These are phyloP conservation scores for Cucurbita moschata DNA, from an alignment of 306 rosid species.

Conservation along the genomic window DNA sequence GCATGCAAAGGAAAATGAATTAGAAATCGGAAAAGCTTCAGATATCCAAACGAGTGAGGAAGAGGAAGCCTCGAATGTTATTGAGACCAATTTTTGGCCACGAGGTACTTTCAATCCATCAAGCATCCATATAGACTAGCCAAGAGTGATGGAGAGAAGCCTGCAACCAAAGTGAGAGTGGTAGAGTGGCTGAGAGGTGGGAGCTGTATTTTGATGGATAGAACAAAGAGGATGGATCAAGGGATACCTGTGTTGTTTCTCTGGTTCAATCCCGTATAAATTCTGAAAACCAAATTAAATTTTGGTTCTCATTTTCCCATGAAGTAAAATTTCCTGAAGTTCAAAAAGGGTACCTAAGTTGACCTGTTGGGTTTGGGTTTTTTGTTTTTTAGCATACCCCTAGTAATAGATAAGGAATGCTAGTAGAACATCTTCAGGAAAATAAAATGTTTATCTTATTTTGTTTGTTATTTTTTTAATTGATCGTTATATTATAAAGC, in stretches of 20 bases:
- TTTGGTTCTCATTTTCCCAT: background rate
- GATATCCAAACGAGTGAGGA: background rate
- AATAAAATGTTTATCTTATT: background rate
- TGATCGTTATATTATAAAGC: background rate
- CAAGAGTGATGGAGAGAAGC: background rate
- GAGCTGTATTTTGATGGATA: background rate
- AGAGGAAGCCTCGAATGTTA: background rate
- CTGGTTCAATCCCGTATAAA: background rate
- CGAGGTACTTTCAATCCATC: background rate
- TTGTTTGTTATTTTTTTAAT: background rate
- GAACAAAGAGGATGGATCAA: background rate
- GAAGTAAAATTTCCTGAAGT: background rate
- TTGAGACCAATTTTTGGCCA: background rate
- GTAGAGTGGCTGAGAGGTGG: background rate
- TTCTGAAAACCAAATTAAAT: background rate
- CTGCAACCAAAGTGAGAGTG: background rate
- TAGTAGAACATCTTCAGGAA: background rate
- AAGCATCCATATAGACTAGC: background rate
- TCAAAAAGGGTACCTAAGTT: background rate
- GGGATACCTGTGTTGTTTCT: background rate
- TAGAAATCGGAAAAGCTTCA: background rate
- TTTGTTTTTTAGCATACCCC: background rate
- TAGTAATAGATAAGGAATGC: background rate
- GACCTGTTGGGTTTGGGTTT: background rate
- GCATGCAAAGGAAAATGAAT: background rate